phyloP scores from a whole-genome alignment of 2,329 filamentous ascomycete species.

The Aotearoamyces nothofagi region DNA sequence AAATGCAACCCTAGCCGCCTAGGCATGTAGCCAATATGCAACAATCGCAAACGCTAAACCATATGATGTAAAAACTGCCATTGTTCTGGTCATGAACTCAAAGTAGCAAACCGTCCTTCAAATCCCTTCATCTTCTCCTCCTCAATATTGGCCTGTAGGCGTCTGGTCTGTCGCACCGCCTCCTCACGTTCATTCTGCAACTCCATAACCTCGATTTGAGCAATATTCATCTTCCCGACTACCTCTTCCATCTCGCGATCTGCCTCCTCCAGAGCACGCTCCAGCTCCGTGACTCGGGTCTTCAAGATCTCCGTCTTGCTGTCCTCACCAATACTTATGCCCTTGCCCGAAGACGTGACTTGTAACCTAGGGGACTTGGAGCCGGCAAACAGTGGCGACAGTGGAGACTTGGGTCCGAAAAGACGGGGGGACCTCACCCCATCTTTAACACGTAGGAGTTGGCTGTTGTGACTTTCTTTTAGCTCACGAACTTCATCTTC shows the following conservation, averaged over 20 bases:
- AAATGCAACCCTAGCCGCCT: too few relatives aligned
- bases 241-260: slow-evolving; percentile 76
- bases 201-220: slow-evolving; percentile 70
- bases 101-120: slow-evolving; percentile 14
- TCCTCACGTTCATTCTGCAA: slow-evolving; percentile 63
- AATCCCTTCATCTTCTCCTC: slow-evolving; percentile 18
- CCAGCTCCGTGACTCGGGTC: slow-evolving; percentile 67
- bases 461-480: slow-evolving; percentile 60
- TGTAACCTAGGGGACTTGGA: slow-evolving; percentile 39
- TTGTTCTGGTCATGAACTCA: slow-evolving; percentile 12
- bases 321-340: slow-evolving; percentile 52
- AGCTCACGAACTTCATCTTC: slow-evolving; percentile 71
- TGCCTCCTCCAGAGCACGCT: slow-evolving; percentile 61
- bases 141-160: slow-evolving; percentile 51
- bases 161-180: slow-evolving; percentile 54
- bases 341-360: slow-evolving; percentile 32
- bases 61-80: too few relatives aligned
- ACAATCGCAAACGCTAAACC: too few relatives aligned
- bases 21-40: too few relatives aligned
- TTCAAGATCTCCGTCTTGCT: slow-evolving; percentile 63
- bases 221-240: slow-evolving; percentile 65
- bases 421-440: slow-evolving; percentile 28
- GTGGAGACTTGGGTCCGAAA: slow-evolving; percentile 42
- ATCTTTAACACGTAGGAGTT: slow-evolving; percentile 60
- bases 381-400: slow-evolving; percentile 44